phyloP scores from a whole-genome alignment of 257 asterid genomes.

The Cinchona pubescens region DNA sequence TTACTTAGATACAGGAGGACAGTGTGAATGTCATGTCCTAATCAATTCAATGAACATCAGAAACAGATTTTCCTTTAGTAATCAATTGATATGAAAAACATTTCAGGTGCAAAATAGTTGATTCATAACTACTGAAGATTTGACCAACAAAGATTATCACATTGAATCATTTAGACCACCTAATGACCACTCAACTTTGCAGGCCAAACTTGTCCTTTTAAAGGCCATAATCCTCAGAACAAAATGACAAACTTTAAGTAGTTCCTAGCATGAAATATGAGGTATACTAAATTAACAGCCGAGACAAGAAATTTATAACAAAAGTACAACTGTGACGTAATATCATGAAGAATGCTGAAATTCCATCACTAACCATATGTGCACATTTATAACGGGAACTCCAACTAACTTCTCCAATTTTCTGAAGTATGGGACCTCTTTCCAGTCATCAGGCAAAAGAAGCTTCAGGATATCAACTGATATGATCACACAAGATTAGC shows the following conservation, averaged over 20 bases:
- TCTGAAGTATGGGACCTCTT: slow-evolving; percentile 68
- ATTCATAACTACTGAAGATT: not conserved
- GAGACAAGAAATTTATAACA: not conserved
- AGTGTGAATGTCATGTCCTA: not conserved
- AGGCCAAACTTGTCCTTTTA: not conserved
- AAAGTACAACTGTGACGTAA: not conserved
- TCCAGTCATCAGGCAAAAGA: slow-evolving; percentile 88
- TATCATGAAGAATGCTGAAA: not conserved
- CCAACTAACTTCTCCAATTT: slow-evolving; percentile 86
- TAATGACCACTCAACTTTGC: not conserved
- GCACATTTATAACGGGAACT: slow-evolving; percentile 93
- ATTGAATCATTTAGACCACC: not conserved
- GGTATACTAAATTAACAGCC: not conserved
- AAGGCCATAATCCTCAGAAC: not conserved
- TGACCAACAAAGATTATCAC: not conserved
- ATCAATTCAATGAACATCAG: not conserved
- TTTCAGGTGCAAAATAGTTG: not conserved
- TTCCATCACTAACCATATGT: slow-evolving; percentile 63
- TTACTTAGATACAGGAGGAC: not conserved
- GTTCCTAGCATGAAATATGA: not conserved
- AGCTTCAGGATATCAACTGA: slow-evolving; percentile 87
- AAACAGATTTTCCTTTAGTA: not conserved
- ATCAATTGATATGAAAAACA: not conserved
- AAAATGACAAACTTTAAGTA: not conserved
- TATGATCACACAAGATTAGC: slow-evolving; percentile 15